These are phyloP conservation scores for Carex littledalei DNA, from an alignment of 176 grass and related monocot genomes.

Conservation along the genomic window DNA sequence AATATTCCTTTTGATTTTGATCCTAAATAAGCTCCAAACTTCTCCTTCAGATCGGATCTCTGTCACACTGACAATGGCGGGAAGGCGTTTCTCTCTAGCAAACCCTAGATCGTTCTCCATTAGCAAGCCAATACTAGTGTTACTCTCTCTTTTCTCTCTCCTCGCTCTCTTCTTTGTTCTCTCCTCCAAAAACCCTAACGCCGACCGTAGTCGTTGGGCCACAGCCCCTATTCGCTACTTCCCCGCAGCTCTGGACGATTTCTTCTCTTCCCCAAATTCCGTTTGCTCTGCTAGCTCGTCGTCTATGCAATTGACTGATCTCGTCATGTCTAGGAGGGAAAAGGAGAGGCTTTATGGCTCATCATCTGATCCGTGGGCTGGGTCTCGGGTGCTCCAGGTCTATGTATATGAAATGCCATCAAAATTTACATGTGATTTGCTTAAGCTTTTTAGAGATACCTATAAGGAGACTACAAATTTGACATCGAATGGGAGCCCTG, in stretches of 20 bases:
- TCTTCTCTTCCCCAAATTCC: slow-evolving; percentile 37
- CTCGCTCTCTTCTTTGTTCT: slow-evolving; percentile 37
- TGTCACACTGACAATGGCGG: slow-evolving; percentile 50
- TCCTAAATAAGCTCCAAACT: not conserved
- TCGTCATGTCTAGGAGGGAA: slow-evolving; percentile 40
- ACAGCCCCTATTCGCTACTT: slow-evolving; percentile 29
- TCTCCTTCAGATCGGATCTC: slow-evolving; percentile 13
- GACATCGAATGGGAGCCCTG: slow-evolving; percentile 97
- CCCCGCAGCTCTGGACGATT: slow-evolving; percentile 53
- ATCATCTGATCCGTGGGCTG: slow-evolving; percentile 39
- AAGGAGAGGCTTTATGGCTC: slow-evolving; percentile 43
- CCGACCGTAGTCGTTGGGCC: slow-evolving; percentile 12
- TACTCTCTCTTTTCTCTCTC: slow-evolving; percentile 34
- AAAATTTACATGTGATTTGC: slow-evolving; percentile 95
- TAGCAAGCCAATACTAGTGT: slow-evolving; percentile 36
- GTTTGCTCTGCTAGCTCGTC: not conserved
- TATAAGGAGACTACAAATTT: slow-evolving; percentile 77
- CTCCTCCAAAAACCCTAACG: slow-evolving; percentile 3
- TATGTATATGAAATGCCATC: slow-evolving; percentile 96
- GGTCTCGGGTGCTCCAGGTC: slow-evolving; percentile 51
- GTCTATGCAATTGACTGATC: slow-evolving; percentile 27
- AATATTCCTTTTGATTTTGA: not conserved
- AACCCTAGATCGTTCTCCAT: slow-evolving; percentile 31
- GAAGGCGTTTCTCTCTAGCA: slow-evolving; percentile 56
- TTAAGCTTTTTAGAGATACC: slow-evolving; percentile 75